phyloP scores from a whole-genome alignment of 768 basidiomycete species.

The Lactarius evosmus region DNA sequence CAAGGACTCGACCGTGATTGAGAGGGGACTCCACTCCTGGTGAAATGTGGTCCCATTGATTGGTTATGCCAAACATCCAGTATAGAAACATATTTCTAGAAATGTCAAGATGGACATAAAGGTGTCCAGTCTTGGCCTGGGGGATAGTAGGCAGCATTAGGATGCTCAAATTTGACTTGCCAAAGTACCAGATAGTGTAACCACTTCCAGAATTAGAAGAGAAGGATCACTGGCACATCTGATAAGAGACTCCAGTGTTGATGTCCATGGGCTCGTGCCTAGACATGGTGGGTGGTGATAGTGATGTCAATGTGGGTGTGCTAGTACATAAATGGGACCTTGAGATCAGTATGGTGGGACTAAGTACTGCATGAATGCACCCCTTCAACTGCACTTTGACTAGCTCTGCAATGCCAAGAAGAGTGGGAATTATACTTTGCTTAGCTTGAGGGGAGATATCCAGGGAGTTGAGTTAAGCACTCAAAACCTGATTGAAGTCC shows the following conservation, averaged over 20 bases:
- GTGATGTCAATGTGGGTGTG: neutral
- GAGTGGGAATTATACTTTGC: neutral
- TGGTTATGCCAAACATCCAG: neutral
- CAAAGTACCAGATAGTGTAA: neutral
- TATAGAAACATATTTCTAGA: neutral
- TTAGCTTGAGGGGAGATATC: slow-evolving; percentile 5
- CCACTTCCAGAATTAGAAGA: slow-evolving; percentile 4
- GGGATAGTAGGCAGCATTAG: neutral
- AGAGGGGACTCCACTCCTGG: neutral
- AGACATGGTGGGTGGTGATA: too few relatives aligned
- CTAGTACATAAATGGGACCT: neutral
- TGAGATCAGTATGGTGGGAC: too few relatives aligned
- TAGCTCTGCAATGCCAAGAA: neutral
- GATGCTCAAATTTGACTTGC: neutral
- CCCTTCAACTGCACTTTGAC: neutral
- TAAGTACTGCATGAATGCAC: neutral
- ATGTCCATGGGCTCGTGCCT: too few relatives aligned
- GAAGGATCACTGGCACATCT: neutral
- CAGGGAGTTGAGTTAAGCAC: neutral
- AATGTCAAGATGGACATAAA: neutral
- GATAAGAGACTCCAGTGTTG: too few relatives aligned
- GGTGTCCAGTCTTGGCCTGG: neutral
- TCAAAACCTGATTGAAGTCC: neutral
- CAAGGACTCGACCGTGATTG: slow-evolving; percentile 1
- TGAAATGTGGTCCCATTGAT: neutral